Evolutionary conservation across 805 yeast species (phyloP), one percentile per base, ranked within the genome.

Genomic region (Henningerozyma blattae): DNA sequence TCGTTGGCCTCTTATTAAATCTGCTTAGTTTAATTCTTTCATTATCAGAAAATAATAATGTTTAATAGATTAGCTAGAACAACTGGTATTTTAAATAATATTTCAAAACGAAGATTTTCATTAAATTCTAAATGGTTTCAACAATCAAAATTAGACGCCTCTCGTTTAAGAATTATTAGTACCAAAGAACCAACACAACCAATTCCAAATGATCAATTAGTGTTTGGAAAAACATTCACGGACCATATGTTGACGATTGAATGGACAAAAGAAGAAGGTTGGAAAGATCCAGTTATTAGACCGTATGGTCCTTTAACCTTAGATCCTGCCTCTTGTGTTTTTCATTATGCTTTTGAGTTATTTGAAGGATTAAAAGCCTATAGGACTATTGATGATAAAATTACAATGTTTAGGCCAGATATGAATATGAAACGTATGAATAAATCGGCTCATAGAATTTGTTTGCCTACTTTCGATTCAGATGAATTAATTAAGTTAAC

Each of bases 291-390:
- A 30, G 70, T 71, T 53, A 86, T 89, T 56, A 72, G 72, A 44
- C 95, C 96, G 15, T 85, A 83, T 56, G 86, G 77, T 34, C 73
- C 73, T 32, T 61, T 89, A 34, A 50, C 66, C 9, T 60, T 89
- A 39, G 95, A 86, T 52, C 97, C 97, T 15, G 76, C 95, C 16
- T 62, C 93, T 13, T 72, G 79, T 52, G 96, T 86, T 19, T 76
- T 89, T 62, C 97, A 89, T 65, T 89, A 89, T 54, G 89, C 94
- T 3, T 89, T 89, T 51, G 95, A 85, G 58, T 71, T 89, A 40
- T 89, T 89, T 47, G 97, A 89, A 66, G 97, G 97, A 43, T 66
- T 89, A 67, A 89, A 89, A 66, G 96, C 96, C 15, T 89, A 86
- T 68, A 60, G 65, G 44, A 73, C 71, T 37, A 44, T 56, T 15